A percentile compares a stretch with the other conserved stretches of the same genome.
Evolutionary conservation across 768 basidiomycete species (phyloP).

Genomic region (Fomitopsis serialis): DNA sequence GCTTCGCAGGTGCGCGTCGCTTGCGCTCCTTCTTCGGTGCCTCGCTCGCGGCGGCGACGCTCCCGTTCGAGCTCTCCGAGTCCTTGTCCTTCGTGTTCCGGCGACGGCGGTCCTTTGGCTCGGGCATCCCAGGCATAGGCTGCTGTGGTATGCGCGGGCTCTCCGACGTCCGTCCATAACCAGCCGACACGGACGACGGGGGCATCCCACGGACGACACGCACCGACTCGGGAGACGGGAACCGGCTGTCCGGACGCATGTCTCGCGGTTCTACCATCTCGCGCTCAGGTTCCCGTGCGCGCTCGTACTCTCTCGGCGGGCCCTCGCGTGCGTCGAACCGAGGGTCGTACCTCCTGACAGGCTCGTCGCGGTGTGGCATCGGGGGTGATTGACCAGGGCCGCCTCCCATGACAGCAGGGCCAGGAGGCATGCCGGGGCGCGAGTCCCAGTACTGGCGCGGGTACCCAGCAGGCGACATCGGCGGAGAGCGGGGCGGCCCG

Average conservation of each 20-base stretch:
- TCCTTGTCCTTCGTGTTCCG: slow-evolving; percentile 48
- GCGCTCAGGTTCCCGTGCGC: slow-evolving; percentile 26
- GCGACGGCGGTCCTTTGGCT: slow-evolving; percentile 42
- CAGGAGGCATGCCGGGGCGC: slow-evolving; percentile 33
- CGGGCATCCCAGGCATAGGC: slow-evolving; percentile 31
- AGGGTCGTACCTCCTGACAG: slow-evolving; percentile 59
- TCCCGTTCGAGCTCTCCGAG: slow-evolving; percentile 19
- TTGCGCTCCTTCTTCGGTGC: slow-evolving; percentile 54
- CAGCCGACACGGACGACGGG: slow-evolving; percentile 18
- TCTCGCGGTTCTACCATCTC: slow-evolving; percentile 23
- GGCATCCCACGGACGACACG: slow-evolving; percentile 9
- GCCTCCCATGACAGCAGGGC: slow-evolving; percentile 15
- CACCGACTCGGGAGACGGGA: slow-evolving; percentile 21
- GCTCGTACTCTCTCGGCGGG: slow-evolving; percentile 30
- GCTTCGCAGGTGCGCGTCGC: slow-evolving; percentile 36
- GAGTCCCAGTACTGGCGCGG: slow-evolving; percentile 53
- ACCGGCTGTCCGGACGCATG: slow-evolving; percentile 26
- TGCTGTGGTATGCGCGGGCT: slow-evolving; percentile 39
- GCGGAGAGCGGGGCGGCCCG: slow-evolving; percentile 25
- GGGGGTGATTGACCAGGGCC: slow-evolving; percentile 9
- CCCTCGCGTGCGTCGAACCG: slow-evolving; percentile 47
- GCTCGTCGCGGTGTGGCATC: slow-evolving; percentile 30
- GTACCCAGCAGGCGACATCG: slow-evolving; percentile 44
- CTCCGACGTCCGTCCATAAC: slow-evolving; percentile 47
- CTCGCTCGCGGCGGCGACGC: slow-evolving; percentile 24